Evolutionary conservation across 2,329 filamentous ascomycete species (phyloP).

Genomic region (Ramichloridium luteum): DNA sequence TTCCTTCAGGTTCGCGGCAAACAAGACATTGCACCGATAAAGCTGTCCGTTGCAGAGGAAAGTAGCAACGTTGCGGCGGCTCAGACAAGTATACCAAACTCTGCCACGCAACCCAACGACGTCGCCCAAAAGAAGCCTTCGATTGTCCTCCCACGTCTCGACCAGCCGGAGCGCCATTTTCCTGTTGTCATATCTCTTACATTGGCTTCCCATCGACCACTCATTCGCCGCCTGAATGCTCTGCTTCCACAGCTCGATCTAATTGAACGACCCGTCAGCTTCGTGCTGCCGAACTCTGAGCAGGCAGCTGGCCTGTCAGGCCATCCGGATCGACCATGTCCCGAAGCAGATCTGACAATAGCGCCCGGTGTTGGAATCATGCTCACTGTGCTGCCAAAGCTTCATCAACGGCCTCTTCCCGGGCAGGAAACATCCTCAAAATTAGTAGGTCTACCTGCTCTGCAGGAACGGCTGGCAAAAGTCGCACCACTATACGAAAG

Average conservation of each 20-base stretch:
- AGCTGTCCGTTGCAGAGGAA: too few relatives aligned
- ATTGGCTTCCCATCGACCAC: slow-evolving; percentile 28
- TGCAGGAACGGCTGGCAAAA: slow-evolving; percentile 44
- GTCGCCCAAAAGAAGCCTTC: too few relatives aligned
- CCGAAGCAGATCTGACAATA: slow-evolving; percentile 60
- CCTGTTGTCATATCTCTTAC: background rate
- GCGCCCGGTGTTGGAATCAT: slow-evolving; percentile 59
- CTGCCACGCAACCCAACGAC: too few relatives aligned
- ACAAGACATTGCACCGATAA: too few relatives aligned
- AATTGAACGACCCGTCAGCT: slow-evolving; percentile 38
- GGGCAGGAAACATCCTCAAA: slow-evolving; percentile 37
- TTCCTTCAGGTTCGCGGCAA: too few relatives aligned
- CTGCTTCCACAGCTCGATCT: slow-evolving; percentile 40
- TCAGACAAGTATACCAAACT: too few relatives aligned
- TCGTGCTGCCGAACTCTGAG: slow-evolving; percentile 12
- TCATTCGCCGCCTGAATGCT: slow-evolving; percentile 41
- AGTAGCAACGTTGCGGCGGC: too few relatives aligned
- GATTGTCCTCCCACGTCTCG: slow-evolving; percentile 1
- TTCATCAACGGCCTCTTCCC: slow-evolving; percentile 60
- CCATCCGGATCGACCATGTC: too few relatives aligned
- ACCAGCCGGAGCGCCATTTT: background rate
- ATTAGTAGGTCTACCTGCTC: too few relatives aligned
- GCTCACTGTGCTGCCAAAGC: slow-evolving; percentile 56
- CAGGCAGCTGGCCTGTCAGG: too few relatives aligned
- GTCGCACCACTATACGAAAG: slow-evolving; percentile 52